These are phyloP conservation scores for Xylariomycetidae sp. DNA, from an alignment of 2,329 filamentous ascomycete genomes.

Conservation along the genomic window DNA sequence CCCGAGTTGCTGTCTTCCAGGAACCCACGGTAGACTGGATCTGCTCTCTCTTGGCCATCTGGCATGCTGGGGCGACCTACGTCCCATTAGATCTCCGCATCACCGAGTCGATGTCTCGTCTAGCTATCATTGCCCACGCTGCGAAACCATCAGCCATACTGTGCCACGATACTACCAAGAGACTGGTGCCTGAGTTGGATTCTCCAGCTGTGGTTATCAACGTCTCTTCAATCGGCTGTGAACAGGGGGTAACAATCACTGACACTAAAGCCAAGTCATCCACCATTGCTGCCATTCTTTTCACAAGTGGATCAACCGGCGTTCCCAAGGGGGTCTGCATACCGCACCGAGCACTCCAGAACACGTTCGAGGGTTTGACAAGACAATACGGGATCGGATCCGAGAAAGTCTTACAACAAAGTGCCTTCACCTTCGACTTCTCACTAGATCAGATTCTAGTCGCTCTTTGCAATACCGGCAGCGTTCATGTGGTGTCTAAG, in stretches of 20 bases:
- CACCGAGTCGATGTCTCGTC: constrained; percentile 4
- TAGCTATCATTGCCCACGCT: constrained; percentile 3
- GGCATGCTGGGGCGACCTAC: constrained; percentile 32
- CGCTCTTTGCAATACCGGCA: constrained; percentile 32
- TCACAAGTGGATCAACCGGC: constrained; percentile 14
- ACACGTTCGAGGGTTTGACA: constrained; percentile 19
- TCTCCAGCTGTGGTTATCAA: neutral
- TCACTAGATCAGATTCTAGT: constrained; percentile 33
- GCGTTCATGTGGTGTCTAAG: constrained; percentile 29
- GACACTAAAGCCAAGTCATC: neutral
- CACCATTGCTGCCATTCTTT: constrained; percentile 20
- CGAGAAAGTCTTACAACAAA: constrained; percentile 33
- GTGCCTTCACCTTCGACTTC: constrained; percentile 36
- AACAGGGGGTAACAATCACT: neutral
- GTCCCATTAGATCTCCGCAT: constrained; percentile 36
- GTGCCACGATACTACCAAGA: constrained; percentile 3
- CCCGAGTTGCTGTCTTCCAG: constrained; percentile 35
- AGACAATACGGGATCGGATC: constrained; percentile 11
- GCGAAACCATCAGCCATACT: constrained; percentile 2
- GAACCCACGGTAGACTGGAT: constrained; percentile 31
- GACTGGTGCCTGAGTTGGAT: constrained; percentile 1
- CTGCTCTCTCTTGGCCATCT: constrained; percentile 35
- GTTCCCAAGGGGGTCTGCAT: constrained; percentile 32
- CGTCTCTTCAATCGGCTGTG: neutral
- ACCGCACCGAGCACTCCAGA: constrained; percentile 20